Percentiles rank a stretch among this genome's conserved stretches.
Evolutionary conservation across 371 early-diverging fungal species (phyloP).

Genomic region (Rhizopus sp.): DNA sequence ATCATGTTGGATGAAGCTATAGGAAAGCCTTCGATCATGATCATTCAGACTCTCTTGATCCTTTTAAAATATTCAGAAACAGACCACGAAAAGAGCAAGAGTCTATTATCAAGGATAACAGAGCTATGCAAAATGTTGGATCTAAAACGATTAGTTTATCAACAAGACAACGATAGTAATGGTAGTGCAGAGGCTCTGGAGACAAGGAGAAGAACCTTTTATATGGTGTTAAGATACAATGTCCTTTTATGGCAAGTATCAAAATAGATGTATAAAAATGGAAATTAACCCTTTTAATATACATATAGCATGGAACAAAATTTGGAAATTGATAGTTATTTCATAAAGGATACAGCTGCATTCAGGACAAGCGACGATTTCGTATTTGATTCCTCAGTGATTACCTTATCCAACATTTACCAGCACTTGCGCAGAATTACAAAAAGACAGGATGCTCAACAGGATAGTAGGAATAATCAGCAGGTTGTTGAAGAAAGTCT

Average conservation of each 20-base stretch:
- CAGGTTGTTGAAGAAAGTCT: slow-evolving; percentile 44
- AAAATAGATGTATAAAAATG: slow-evolving; percentile 4
- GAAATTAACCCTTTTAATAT: slow-evolving; percentile 1
- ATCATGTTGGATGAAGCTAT: slow-evolving; percentile 64
- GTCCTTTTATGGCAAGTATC: slow-evolving; percentile 31
- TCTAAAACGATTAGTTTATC: slow-evolving; percentile 11
- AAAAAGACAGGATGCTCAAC: slow-evolving; percentile 35
- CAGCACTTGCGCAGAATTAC: slow-evolving; percentile 31
- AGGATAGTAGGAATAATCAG: slow-evolving; percentile 27
- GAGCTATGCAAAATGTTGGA: slow-evolving; percentile 26
- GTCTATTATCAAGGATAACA: slow-evolving; percentile 18
- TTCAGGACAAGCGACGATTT: neutral
- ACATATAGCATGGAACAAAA: slow-evolving; percentile 26
- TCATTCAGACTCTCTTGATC: slow-evolving; percentile 70
- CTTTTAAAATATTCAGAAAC: slow-evolving; percentile 71
- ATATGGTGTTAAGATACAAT: slow-evolving; percentile 44
- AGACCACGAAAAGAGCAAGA: slow-evolving; percentile 19
- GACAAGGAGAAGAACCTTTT: slow-evolving; percentile 43
- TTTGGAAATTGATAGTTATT: slow-evolving; percentile 12
- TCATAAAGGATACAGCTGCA: neutral
- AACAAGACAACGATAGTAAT: neutral
- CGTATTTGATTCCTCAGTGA: slow-evolving; percentile 12
- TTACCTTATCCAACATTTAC: slow-evolving; percentile 38
- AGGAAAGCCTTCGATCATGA: slow-evolving; percentile 64
- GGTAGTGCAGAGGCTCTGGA: slow-evolving; percentile 16